A percentile compares a stretch with the other conserved stretches of the same genome.
Evolutionary conservation across 306 rosid genomes (phyloP).

Genomic region (Nissolia schottii): DNA sequence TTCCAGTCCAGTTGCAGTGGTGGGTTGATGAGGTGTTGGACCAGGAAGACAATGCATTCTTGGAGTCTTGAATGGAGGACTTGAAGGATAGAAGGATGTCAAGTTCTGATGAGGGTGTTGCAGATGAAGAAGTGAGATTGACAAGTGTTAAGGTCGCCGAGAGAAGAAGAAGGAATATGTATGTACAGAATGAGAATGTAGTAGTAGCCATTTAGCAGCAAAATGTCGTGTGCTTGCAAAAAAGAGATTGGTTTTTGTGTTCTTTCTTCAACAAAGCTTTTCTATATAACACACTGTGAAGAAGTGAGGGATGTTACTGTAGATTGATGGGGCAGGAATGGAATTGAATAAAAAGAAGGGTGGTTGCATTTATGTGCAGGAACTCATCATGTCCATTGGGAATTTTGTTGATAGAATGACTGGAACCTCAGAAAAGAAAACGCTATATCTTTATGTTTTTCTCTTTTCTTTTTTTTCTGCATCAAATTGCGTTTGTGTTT

Average conservation of each 20-base stretch:
- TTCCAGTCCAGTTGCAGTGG: constrained; percentile 84
- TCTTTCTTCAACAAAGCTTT: neutral
- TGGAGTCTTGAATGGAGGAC: constrained; percentile 62
- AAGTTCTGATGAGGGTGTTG: constrained; percentile 47
- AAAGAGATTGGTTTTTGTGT: constrained; percentile 25
- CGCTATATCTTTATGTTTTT: neutral
- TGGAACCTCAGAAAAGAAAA: neutral
- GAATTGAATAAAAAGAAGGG: constrained; percentile 19
- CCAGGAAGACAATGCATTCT: constrained; percentile 65
- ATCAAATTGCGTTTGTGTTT: constrained; percentile 10
- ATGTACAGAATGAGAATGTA: constrained; percentile 42
- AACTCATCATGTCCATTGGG: constrained; percentile 32
- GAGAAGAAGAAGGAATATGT: constrained; percentile 43
- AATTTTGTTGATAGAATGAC: constrained; percentile 23
- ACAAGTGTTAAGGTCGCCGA: constrained; percentile 35
- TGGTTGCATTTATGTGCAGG: constrained; percentile 29
- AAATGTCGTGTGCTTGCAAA: constrained; percentile 19
- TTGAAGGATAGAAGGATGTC: constrained; percentile 73
- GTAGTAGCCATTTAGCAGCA: constrained; percentile 59
- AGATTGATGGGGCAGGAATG: constrained; percentile 29
- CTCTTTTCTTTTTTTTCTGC: neutral
- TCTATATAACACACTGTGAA: constrained; percentile 29
- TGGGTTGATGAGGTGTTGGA: constrained; percentile 55
- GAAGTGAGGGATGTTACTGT: constrained; percentile 26
- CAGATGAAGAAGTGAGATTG: constrained; percentile 44